phyloP scores from a whole-genome alignment of 768 basidiomycete genomes.

The Auricularia sp. region DNA sequence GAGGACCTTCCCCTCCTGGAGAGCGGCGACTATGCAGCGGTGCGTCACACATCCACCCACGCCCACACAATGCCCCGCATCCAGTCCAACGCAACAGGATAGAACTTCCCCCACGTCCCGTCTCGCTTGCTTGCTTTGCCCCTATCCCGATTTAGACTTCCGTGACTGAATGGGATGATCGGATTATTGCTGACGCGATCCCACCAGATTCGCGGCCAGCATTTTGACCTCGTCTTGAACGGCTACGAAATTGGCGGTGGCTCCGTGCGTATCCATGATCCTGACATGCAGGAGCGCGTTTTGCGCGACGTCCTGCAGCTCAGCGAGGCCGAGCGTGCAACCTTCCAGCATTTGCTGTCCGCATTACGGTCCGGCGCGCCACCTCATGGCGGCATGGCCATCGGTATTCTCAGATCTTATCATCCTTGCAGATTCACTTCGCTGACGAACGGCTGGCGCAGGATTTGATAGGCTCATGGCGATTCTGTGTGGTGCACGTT shows the following conservation, averaged over 20 bases:
- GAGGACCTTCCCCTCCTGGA: constrained; percentile 76
- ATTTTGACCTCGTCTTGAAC: constrained; percentile 92
- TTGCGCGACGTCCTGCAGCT: constrained; percentile 72
- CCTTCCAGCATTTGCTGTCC: constrained; percentile 78
- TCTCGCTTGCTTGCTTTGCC: constrained; percentile 2
- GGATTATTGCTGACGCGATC: neutral
- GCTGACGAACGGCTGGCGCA: constrained; percentile 21
- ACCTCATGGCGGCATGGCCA: constrained; percentile 89
- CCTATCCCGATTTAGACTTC: neutral
- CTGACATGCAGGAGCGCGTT: constrained; percentile 75
- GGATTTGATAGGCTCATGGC: constrained; percentile 91
- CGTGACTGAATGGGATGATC: neutral
- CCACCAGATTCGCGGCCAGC: constrained; percentile 77
- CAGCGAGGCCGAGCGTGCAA: constrained; percentile 53
- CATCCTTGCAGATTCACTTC: constrained; percentile 8
- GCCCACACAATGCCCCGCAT: neutral
- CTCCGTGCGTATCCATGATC: constrained; percentile 86
- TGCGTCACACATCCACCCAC: constrained; percentile 12
- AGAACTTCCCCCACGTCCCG: neutral
- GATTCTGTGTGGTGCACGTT: constrained; percentile 75
- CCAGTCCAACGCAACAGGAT: constrained; percentile 10
- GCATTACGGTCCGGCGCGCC: constrained; percentile 86
- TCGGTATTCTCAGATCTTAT: constrained; percentile 40
- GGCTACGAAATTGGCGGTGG: constrained; percentile 92
- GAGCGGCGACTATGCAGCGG: constrained; percentile 49